A percentile compares a stretch with the other conserved stretches of the same genome.
Evolutionary conservation across 192 early-diverging fungal genomes (phyloP).

Genomic region (Dispira simplex): DNA sequence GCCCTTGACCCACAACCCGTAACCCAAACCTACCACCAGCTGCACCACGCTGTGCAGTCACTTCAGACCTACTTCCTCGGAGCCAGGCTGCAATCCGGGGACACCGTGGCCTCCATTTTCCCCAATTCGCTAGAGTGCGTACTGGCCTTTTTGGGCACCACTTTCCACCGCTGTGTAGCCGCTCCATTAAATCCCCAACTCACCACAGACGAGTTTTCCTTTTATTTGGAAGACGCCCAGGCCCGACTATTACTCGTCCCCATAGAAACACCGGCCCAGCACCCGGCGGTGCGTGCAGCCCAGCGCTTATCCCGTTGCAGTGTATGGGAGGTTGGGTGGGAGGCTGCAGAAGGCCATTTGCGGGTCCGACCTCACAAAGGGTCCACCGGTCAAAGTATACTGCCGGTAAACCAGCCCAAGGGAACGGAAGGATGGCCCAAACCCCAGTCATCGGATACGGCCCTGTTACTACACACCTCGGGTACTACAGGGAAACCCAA

Average conservation of each 20-base stretch:
- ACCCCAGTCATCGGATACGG: slow-evolving; percentile 37
- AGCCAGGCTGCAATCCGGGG: slow-evolving; percentile 14
- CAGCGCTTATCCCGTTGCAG: slow-evolving; percentile 22
- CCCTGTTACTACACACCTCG: slow-evolving; percentile 64
- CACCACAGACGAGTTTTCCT: slow-evolving; percentile 51
- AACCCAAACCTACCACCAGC: neutral
- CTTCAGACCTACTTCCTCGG: slow-evolving; percentile 10
- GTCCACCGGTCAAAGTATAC: neutral
- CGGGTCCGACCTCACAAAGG: neutral
- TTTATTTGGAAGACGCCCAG: slow-evolving; percentile 59
- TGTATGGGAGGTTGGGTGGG: slow-evolving; percentile 42
- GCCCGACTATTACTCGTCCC: slow-evolving; percentile 45
- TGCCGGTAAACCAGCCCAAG: neutral
- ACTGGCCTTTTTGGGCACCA: slow-evolving; percentile 47
- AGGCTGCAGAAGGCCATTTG: slow-evolving; percentile 16
- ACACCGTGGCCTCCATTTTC: slow-evolving; percentile 34
- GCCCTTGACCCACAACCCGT: neutral
- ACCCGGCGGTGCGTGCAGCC: slow-evolving; percentile 40
- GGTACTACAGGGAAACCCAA: slow-evolving; percentile 68
- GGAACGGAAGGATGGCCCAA: neutral
- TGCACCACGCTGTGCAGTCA: neutral
- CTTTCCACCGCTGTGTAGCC: slow-evolving; percentile 39
- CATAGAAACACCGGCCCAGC: slow-evolving; percentile 26
- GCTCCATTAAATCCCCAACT: slow-evolving; percentile 59
- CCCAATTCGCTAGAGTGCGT: slow-evolving; percentile 56